Conservation (phyloP, 805 yeast species). For the Metschnikowia drakensbergensis region DNA sequence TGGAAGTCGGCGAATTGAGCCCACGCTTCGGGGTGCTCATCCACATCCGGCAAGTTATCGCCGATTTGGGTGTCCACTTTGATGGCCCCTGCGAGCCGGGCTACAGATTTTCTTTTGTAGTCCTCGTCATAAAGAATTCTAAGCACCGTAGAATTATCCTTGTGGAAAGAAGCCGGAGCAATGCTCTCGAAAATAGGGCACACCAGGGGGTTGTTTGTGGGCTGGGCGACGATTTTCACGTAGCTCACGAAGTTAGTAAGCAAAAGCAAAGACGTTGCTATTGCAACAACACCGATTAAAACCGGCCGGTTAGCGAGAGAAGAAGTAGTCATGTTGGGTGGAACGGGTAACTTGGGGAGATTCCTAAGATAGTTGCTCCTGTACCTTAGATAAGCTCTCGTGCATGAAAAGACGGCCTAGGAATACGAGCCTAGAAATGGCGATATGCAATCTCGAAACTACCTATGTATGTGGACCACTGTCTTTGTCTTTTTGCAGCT, state of each 20-base stretch:
- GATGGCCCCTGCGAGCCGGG: slow-evolving; percentile 54
- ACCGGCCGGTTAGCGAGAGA: background rate
- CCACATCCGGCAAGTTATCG: slow-evolving; percentile 47
- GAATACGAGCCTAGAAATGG: no score
- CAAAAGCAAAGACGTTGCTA: slow-evolving; percentile 4
- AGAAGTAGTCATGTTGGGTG: background rate
- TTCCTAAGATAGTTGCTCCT: background rate
- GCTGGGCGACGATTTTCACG: slow-evolving; percentile 11
- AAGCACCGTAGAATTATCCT: slow-evolving; percentile 28
- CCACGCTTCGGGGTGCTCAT: slow-evolving; percentile 51
- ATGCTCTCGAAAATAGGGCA: slow-evolving; percentile 14
- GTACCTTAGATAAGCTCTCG: background rate
- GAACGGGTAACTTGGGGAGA: no score
- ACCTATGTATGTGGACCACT: background rate
- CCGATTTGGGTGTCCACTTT: slow-evolving; percentile 60
- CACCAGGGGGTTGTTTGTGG: slow-evolving; percentile 6
- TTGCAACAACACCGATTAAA: background rate
- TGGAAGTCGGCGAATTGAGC: slow-evolving; percentile 24
- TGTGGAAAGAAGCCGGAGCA: slow-evolving; percentile 21
- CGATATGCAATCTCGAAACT: background rate
- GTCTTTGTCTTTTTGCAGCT: background rate
- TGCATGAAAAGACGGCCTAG: background rate
- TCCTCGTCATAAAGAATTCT: slow-evolving; percentile 30
- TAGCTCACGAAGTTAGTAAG: slow-evolving; percentile 10
- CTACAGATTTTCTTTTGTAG: slow-evolving; percentile 35